Percentiles rank a stretch among this genome's conserved stretches.
Evolutionary conservation across 2,329 filamentous ascomycete species (phyloP).

Genomic region (Aspergillus tamarii): DNA sequence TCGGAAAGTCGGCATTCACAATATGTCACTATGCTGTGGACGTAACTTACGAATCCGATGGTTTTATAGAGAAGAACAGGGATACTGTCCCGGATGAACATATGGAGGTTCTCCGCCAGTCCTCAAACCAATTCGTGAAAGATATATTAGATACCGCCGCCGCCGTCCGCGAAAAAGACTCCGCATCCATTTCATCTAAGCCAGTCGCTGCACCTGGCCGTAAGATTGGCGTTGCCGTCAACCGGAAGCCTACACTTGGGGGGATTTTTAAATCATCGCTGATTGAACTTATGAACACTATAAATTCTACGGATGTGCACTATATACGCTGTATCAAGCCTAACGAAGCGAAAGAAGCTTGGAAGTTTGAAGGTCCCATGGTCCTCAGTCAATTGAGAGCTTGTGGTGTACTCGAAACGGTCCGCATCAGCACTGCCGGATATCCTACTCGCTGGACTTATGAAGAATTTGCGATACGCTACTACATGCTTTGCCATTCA

Average conservation of each 20-base stretch:
- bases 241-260: conserved; percentile 93
- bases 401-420: conserved; percentile 98
- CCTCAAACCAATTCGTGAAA: conserved; percentile 80
- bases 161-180: conserved; percentile 87
- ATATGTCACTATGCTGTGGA: conserved; percentile 98
- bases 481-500: conserved; percentile 97
- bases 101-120: conserved; percentile 85
- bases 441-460: conserved; percentile 99
- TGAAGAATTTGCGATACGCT: conserved; percentile 94
- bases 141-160: conserved; percentile 84
- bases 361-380: conserved; percentile 99
- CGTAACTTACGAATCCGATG: conserved; percentile 97
- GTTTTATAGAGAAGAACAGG: conserved; percentile 99
- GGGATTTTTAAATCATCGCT: conserved; percentile 98
- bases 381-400: conserved; percentile 94
- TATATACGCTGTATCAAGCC: conserved; percentile 99
- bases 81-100: conserved; percentile 98
- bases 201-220: conserved; percentile 72
- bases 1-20: conserved; percentile 96
- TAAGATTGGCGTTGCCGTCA: conserved; percentile 87
- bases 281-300: conserved; percentile 97
- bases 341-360: conserved; percentile 93
- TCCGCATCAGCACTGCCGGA: conserved; percentile 94
- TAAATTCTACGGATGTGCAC: conserved; percentile 96
- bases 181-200: conserved; percentile 68